phyloP scores from a whole-genome alignment of 1,284 basidiomycete genomes.

The Pascua guehoae region DNA sequence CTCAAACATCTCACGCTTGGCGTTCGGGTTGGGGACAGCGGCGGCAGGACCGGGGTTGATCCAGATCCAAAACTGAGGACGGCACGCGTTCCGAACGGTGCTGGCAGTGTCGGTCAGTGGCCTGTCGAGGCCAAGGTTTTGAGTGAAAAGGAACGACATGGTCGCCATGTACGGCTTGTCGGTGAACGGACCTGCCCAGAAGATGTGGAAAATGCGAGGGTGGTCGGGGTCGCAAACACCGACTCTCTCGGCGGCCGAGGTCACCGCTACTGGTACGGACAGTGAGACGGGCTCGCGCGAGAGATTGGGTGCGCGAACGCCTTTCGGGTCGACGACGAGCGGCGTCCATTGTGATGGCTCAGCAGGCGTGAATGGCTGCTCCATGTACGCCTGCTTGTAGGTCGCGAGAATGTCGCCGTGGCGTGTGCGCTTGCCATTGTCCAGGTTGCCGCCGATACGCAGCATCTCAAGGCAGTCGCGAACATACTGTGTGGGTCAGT shows the following conservation, averaged over 20 bases:
- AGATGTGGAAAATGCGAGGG: constrained; percentile 76
- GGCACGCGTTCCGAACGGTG: constrained; percentile 53
- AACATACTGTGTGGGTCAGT: constrained; percentile 57
- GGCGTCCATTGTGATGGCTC: constrained; percentile 7
- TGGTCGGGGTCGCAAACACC: constrained; percentile 64
- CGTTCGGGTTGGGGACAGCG: constrained; percentile 67
- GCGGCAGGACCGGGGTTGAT: constrained; percentile 69
- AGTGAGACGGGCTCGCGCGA: constrained; percentile 39
- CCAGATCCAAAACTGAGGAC: constrained; percentile 82
- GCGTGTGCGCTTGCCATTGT: constrained; percentile 59
- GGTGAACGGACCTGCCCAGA: constrained; percentile 78
- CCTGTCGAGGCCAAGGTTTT: constrained; percentile 68
- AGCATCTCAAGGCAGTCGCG: constrained; percentile 72
- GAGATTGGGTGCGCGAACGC: constrained; percentile 19
- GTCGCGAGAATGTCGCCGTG: constrained; percentile 57
- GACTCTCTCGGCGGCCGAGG: constrained; percentile 38
- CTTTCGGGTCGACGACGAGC: constrained; percentile 13
- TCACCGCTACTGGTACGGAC: constrained; percentile 27
- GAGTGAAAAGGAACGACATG: constrained; percentile 73
- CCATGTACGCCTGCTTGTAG: constrained; percentile 62
- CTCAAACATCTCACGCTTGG: constrained; percentile 63
- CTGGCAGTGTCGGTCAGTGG: constrained; percentile 26
- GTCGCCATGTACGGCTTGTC: constrained; percentile 78
- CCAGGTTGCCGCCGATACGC: constrained; percentile 62
- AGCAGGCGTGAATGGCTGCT: constrained; percentile 7